Evolutionary conservation across 2,329 filamentous ascomycete genomes (phyloP), one percentile per base, ranked within the genome.

Genomic region (Pseudocercospora eumusae): DNA sequence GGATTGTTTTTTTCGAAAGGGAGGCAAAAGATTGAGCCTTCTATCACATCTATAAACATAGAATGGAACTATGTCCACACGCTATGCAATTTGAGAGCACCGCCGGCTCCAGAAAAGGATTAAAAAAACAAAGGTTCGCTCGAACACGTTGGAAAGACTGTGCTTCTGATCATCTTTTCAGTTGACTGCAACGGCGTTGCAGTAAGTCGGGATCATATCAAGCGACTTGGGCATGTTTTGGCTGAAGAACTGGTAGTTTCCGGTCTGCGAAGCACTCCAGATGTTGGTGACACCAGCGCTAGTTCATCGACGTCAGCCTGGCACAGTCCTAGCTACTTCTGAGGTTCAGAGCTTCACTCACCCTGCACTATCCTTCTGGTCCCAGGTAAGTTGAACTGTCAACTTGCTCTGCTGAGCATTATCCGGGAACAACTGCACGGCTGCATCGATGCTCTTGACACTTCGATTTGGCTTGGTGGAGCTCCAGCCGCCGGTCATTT

Each of bases 201-300:
- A 54, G 28, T 36, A 36, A 11, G 28, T 20, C 10, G 50, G 28
- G n/a, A 54, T 15, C 50, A 54, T 18, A 5, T 54, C 50, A 7
- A 54, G 50, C 27, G 18, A 20, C 15, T 54, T 8, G 20, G 47
- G 13, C n/a, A 45, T 45, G 10, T 18, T 4, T 9, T 52, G 21
- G 50, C 28, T 54, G 40, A 56, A 56, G 54, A 44, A 56, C 54
- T 56, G 8, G 31, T 44, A 56, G 25, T 44, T 28, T 20, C 54
- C 36, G 5, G 54, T 56, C 21, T 23, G 40, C 7, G 23, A n/a
- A 11, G 31, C 31, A n/a, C 25, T 20, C 33, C 40, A 56, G 33
- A n/a, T n/a, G 54, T 44, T 28, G 33, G 40, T 44, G 15, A 18
- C 15, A 4, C 20, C 33, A 13, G 21, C 21, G 21, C 47, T 50